Evolutionary conservation across 768 basidiomycete genomes (phyloP).

Genomic region (Mycena metata): DNA sequence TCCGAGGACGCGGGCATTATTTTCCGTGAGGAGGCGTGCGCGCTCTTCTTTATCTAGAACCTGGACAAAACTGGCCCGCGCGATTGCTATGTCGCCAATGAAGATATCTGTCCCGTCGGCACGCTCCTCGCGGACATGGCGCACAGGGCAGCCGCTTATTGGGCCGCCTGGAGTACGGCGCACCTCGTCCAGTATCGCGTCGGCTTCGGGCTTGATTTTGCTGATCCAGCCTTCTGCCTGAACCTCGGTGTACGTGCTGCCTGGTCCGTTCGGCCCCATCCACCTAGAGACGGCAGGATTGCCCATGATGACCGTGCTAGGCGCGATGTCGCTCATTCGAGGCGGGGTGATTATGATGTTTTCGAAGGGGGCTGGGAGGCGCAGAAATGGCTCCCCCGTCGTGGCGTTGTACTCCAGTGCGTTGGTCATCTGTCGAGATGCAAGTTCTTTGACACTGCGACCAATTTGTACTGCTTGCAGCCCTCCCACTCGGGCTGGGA

Average conservation of each 20-base stretch:
- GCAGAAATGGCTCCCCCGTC: conserved; percentile 65
- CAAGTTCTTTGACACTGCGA: too few relatives aligned
- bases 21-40: conserved; percentile 50
- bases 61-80: conserved; percentile 44
- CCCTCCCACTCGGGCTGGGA: neutral
- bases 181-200: conserved; percentile 18
- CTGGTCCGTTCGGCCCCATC: conserved; percentile 25
- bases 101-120: conserved; percentile 61
- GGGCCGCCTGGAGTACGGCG: neutral
- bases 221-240: conserved; percentile 30
- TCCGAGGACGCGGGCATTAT: conserved; percentile 53
- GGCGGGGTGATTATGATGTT: conserved; percentile 66
- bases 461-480: neutral
- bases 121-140: conserved; percentile 57
- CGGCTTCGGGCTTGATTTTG: conserved; percentile 23
- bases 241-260: conserved; percentile 7
- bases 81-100: conserved; percentile 55
- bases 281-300: conserved; percentile 11
- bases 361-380: conserved; percentile 59
- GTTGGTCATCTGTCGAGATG: neutral
- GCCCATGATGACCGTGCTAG: conserved; percentile 31
- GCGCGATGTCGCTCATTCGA: conserved; percentile 56
- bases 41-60: conserved; percentile 50
- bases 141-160: conserved; percentile 57
- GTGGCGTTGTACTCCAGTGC: conserved; percentile 48